phyloP scores from a whole-genome alignment of 257 asterid species.

The Solanum peruvianum region DNA sequence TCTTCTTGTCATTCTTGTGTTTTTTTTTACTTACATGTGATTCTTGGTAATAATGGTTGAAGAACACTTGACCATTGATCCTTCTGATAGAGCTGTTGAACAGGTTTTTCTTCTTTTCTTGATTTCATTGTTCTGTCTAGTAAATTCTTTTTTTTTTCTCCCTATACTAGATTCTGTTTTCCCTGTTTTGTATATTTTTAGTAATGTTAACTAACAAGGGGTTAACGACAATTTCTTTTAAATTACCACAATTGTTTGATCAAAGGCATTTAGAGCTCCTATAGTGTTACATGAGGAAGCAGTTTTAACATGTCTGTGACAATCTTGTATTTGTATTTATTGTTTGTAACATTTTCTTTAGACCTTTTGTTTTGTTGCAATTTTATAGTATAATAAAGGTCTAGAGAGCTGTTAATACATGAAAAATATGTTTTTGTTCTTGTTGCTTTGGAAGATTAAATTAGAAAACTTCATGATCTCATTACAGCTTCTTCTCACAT shows the following conservation, averaged over 20 bases:
- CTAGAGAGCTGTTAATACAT: neutral
- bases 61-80: neutral
- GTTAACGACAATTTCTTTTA: neutral
- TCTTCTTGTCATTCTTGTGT: conserved; percentile 7
- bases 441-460: neutral
- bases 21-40: conserved; percentile 8
- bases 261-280: neutral
- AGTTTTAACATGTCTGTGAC: neutral
- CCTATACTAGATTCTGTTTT: neutral
- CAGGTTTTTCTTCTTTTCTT: neutral
- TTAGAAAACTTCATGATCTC: neutral
- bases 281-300: neutral
- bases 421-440: neutral
- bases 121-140: neutral
- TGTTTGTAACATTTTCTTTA: neutral
- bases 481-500: neutral
- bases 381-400: neutral
- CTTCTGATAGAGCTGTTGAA: conserved; percentile 13
- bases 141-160: neutral
- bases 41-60: conserved; percentile 6
- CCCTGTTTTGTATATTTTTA: neutral
- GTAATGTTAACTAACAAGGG: neutral
- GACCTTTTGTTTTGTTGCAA: neutral
- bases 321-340: neutral
- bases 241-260: neutral